phyloP scores from a whole-genome alignment of 495 filamentous ascomycete genomes.

The Aspergillus affinis region DNA sequence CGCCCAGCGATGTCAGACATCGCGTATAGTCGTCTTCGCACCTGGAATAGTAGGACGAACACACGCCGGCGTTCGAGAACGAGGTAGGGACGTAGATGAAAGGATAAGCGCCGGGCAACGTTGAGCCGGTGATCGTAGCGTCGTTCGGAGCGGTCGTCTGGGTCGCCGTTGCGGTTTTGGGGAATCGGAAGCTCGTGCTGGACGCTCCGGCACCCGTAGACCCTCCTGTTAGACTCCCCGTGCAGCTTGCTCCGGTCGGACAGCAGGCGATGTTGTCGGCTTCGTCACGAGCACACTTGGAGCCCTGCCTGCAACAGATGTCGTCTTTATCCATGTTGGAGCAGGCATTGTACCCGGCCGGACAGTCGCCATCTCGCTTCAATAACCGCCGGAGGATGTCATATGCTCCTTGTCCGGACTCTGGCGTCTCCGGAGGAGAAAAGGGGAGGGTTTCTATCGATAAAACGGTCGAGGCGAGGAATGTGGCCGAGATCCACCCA shows the following conservation, averaged over 20 bases:
- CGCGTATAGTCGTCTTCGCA: conserved; percentile 64
- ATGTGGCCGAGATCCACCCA: conserved; percentile 39
- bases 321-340: conserved; percentile 46
- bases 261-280: conserved; percentile 67
- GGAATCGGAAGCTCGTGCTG: conserved; percentile 36
- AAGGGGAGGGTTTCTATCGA: conserved; percentile 36
- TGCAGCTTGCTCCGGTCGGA: conserved; percentile 59
- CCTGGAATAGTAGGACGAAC: conserved; percentile 64
- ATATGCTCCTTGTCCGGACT: conserved; percentile 31
- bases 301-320: conserved; percentile 55
- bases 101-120: conserved; percentile 52
- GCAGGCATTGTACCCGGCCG: conserved; percentile 52
- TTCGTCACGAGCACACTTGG: conserved; percentile 57
- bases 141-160: conserved; percentile 28
- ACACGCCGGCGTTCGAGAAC: conserved; percentile 61
- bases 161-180: conserved; percentile 32
- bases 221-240: conserved; percentile 51
- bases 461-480: conserved; percentile 34
- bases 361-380: conserved; percentile 49
- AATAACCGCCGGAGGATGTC: conserved; percentile 37
- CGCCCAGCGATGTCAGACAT: conserved; percentile 60
- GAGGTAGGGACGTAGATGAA: conserved; percentile 67
- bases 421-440: conserved; percentile 24
- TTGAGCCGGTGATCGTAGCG: conserved; percentile 46
- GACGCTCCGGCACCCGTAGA: conserved; percentile 27